phyloP scores from a whole-genome alignment of 2,329 filamentous ascomycete genomes.

The Apiospora arundinis region DNA sequence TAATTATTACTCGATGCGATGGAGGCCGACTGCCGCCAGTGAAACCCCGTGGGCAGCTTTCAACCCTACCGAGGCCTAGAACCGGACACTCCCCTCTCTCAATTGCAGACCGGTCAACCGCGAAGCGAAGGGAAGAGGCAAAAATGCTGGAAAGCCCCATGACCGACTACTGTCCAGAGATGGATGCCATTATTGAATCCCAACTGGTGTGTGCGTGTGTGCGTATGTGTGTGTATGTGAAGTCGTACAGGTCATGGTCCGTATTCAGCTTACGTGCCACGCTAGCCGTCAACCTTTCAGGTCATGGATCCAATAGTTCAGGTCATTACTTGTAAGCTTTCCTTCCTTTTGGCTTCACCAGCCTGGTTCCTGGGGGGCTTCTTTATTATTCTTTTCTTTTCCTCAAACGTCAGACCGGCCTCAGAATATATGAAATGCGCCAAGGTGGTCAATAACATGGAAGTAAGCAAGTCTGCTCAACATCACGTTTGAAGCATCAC shows the following conservation, averaged over 20 bases:
- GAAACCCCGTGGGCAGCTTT: slow-evolving; percentile 10
- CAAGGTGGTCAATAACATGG: background rate
- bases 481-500: background rate
- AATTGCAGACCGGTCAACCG: background rate
- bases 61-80: slow-evolving; percentile 8
- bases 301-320: slow-evolving; percentile 8
- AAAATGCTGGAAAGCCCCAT: background rate
- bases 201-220: background rate
- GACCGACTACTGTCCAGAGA: background rate
- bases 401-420: background rate
- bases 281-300: background rate
- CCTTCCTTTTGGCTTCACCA: background rate
- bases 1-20: slow-evolving; percentile 8
- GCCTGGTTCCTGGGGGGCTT: background rate
- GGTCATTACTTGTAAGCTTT: background rate
- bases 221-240: background rate
- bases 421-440: background rate
- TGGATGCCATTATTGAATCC: background rate
- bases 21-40: background rate
- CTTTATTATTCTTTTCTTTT: background rate
- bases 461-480: background rate
- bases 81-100: background rate
- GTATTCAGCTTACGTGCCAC: slow-evolving; percentile 11
- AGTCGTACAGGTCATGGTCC: background rate
- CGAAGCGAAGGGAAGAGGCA: background rate